Base-by-base conservation (phyloP, 345 rosid genomes). In the Limnanthes douglasii region DNA sequence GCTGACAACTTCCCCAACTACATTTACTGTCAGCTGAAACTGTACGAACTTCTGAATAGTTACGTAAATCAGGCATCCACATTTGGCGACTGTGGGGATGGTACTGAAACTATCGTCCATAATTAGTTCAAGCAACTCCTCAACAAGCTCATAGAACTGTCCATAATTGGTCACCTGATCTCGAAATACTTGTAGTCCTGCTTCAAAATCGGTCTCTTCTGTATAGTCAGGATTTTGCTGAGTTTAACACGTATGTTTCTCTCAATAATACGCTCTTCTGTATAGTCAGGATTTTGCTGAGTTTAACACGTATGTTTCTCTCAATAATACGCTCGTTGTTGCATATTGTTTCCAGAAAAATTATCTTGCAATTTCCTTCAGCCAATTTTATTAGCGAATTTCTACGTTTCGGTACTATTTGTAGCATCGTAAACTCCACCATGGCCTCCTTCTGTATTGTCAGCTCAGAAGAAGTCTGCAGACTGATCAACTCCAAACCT, bases 361-460 rank as follows among this genome's bases (percentile, higher is more conserved):
- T 92, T 61, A 92, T 92, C 96, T 92, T 92, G 75, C 99, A 92
- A 22, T 70, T 92, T 47, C 99, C 99, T 69, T 84, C 99, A 47
- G 96, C 99, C 93, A 92, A 68, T 75, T 92, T 81, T 94, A 92
- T 81, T 64, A 92, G 75, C 99, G 85, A 60, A 59, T 75, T 92
- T 68, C 99, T 78, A 51, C 99, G 62, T 57, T 42, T 86, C 69
- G 50, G 61, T 65, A 62, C 94, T 92, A 61, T 85, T 92, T 40
- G 96, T 92, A 38, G 99, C 99, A 65, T 85, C 99, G 78, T 85
- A 75, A 57, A 92, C 68, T 50, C 99, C 99, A 64, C 81, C 96
- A 92, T 80, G 65, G 84, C 99, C 48, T 92, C 96, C 99, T n/a
- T n/a, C n/a, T n/a, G n/a, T n/a, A 92, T 85, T 38, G 96, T 94